phyloP scores from a whole-genome alignment of 2,329 filamentous ascomycete species.

The Penicillium aurantiogriseum region DNA sequence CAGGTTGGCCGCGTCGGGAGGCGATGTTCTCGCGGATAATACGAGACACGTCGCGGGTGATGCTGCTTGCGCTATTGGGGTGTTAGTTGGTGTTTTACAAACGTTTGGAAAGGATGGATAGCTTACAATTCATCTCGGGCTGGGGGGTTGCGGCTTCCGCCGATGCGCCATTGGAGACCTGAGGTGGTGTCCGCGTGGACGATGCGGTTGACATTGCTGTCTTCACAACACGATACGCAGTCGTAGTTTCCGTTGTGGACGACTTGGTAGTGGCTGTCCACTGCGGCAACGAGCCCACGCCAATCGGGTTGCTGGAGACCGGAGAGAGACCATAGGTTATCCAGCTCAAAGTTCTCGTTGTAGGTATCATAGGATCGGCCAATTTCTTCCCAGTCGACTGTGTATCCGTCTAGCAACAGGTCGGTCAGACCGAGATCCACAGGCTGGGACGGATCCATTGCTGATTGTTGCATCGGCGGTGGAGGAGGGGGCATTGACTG shows the following conservation, averaged over 20 bases:
- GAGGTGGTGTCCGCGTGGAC: slow-evolving; percentile 34
- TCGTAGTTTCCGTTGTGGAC: slow-evolving; percentile 38
- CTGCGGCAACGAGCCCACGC: slow-evolving; percentile 44
- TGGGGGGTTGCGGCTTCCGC: slow-evolving; percentile 28
- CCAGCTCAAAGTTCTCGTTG: slow-evolving; percentile 42
- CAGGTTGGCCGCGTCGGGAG: slow-evolving; percentile 20
- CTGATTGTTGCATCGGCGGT: slow-evolving; percentile 25
- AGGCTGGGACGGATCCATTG: slow-evolving; percentile 24
- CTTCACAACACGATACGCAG: slow-evolving; percentile 35
- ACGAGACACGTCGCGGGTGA: slow-evolving; percentile 42
- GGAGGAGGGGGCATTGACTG: slow-evolving; percentile 24
- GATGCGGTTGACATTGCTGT: slow-evolving; percentile 38
- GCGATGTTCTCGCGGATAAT: slow-evolving; percentile 42
- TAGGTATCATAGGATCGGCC: slow-evolving; percentile 39
- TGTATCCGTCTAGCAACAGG: slow-evolving; percentile 40
- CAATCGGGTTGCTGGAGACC: slow-evolving; percentile 44
- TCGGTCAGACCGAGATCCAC: slow-evolving; percentile 36
- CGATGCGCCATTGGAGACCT: slow-evolving; percentile 39
- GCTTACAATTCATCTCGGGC: slow-evolving; percentile 45
- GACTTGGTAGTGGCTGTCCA: slow-evolving; percentile 46
- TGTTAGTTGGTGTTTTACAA: slow-evolving; percentile 17
- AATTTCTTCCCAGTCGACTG: slow-evolving; percentile 40
- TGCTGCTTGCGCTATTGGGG: slow-evolving; percentile 40
- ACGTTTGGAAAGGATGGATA: not conserved
- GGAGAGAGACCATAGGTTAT: slow-evolving; percentile 43